Conservation (phyloP, 768 basidiomycete genomes). For the Rhizopogon vesiculosus region DNA sequence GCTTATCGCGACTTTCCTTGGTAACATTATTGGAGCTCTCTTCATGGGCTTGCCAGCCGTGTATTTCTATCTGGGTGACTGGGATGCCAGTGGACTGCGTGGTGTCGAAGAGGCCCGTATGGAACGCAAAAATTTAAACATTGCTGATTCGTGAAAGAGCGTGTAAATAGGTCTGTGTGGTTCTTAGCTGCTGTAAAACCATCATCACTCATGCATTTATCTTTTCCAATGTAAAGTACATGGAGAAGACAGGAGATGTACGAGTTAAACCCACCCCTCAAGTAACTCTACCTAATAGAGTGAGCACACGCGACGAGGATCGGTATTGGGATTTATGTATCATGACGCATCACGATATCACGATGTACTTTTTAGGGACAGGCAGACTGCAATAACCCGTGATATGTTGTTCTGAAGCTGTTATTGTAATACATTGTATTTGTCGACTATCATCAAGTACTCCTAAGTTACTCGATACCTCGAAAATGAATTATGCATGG, state of each 20-base stretch:
- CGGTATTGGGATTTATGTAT: neutral
- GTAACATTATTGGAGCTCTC: conserved; percentile 63
- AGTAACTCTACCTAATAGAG: neutral
- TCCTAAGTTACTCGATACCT: neutral
- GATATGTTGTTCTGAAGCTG: neutral
- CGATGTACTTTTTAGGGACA: neutral
- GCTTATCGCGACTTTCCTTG: conserved; percentile 58
- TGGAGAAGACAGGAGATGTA: neutral
- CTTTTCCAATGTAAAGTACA: neutral
- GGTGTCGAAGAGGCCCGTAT: conserved; percentile 32
- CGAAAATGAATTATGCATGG: no score
- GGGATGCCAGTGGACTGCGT: conserved; percentile 33
- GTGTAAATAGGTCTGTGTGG: neutral
- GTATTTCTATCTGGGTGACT: conserved; percentile 61
- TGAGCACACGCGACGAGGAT: neutral
- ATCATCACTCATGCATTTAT: neutral
- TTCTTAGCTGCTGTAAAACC: neutral
- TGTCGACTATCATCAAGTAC: neutral
- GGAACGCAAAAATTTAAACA: conserved; percentile 6
- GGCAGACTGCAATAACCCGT: neutral
- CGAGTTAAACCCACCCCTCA: neutral
- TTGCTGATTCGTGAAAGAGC: conserved; percentile 2
- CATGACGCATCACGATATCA: neutral
- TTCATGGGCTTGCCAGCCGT: conserved; percentile 59
- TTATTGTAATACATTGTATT: neutral